Evolutionary conservation across 352 stramenopile genomes (phyloP), one percentile per base, ranked within the genome.

Genomic region (Pythium folliculosum): DNA sequence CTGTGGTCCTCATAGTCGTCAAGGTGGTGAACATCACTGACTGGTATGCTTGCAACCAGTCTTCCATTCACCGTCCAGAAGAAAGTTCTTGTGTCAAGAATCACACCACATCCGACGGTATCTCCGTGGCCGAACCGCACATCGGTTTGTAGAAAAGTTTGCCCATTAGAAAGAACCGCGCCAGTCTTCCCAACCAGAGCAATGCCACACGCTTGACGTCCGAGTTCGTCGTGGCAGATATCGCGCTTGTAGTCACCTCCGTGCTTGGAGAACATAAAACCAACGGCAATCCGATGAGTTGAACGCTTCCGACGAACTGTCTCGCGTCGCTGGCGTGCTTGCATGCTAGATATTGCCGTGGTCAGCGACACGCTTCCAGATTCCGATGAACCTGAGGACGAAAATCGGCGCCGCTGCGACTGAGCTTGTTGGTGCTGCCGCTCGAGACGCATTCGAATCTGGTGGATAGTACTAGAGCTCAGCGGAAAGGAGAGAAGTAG

Each of bases 61-160:
- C 71, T 67, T 8, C 80, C 80, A 67, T 91, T 91, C 21, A 85
- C 69, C 57, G 82, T 91, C 59, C 88, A 91, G 65, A 91, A 91
- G 59, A 91, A 89, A 32, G 78, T 91, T 40, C 81, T 77, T 1
- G 77, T 80, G 55, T 89, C 82, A 10, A 84, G 52, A 45, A 91
- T 63, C 16, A 91, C 54, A 2, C 82, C 82, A 55, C 78, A 87
- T 8, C 82, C 82, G 12, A 91, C 79, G 5, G 87, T 78, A 48
- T 91, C 82, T 6, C 77, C 78, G 7, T 70, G 60, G 30, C 73
- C 82, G 58, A 84, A 91, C 16, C 66, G 69, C 13, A 37, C 51
- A 45, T 84, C 73, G 38, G 80, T 89, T 60, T 85, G 65, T 13
- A 87, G 53, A 49, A 80, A 82, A 19, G 73, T 65, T 17, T 73